Conservation (phyloP, 495 filamentous ascomycete species). For the Xylaria acuta region DNA sequence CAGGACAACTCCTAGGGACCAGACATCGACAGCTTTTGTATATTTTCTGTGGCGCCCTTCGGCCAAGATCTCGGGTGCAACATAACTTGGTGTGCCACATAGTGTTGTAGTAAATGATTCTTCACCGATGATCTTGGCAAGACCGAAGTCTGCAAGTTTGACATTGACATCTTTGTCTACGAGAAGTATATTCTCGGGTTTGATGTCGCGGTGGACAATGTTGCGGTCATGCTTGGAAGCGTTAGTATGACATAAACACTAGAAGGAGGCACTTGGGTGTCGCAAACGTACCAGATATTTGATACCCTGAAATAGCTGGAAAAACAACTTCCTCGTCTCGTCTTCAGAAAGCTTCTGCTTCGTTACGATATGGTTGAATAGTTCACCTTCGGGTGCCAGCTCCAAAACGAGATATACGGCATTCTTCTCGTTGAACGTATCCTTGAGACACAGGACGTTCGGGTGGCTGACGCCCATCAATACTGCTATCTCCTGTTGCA, state of each 20-base stretch:
- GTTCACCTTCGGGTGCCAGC: constrained; percentile 87
- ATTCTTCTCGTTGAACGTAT: constrained; percentile 90
- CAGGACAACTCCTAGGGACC: constrained; percentile 97
- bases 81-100: constrained; percentile 95
- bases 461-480: constrained; percentile 96
- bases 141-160: constrained; percentile 95
- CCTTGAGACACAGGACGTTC: constrained; percentile 93
- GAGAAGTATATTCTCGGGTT: constrained; percentile 96
- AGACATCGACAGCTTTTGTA: constrained; percentile 93
- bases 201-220: constrained; percentile 98
- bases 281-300: constrained; percentile 83
- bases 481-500: constrained; percentile 95
- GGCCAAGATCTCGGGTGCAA: constrained; percentile 93
- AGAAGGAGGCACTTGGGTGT: not conserved
- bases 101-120: constrained; percentile 98
- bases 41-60: constrained; percentile 80
- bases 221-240: constrained; percentile 86
- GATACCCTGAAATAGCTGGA: constrained; percentile 89
- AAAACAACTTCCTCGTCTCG: constrained; percentile 85
- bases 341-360: constrained; percentile 85
- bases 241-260: constrained; percentile 45
- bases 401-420: constrained; percentile 93
- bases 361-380: constrained; percentile 93
- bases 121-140: constrained; percentile 98
- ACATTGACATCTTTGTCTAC: constrained; percentile 81